Evolutionary conservation across 495 filamentous ascomycete genomes (phyloP).

Genomic region (Neurospora sp.): DNA sequence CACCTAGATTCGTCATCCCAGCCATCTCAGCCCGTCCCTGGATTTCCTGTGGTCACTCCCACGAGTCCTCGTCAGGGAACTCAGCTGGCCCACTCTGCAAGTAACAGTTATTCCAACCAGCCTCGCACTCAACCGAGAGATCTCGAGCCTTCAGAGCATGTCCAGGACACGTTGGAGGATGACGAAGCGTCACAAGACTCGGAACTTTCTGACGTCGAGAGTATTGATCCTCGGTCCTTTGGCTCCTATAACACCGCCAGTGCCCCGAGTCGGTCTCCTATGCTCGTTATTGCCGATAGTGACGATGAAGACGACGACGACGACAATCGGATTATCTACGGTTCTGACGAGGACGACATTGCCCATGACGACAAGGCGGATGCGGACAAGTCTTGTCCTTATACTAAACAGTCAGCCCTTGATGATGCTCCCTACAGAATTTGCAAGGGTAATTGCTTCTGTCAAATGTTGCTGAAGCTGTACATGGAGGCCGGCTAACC

Average conservation of each 20-base stretch:
- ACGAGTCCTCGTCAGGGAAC: neutral
- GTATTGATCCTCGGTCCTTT: neutral
- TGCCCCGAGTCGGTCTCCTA: neutral
- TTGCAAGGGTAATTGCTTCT: slow-evolving; percentile 1
- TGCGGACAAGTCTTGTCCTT: neutral
- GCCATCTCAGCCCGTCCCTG: neutral
- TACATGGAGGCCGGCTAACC: neutral
- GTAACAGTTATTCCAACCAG: neutral
- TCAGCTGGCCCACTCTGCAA: neutral
- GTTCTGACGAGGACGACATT: neutral
- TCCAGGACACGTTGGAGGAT: neutral
- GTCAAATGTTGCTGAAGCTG: neutral
- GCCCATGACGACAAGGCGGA: neutral
- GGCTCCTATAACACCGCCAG: neutral
- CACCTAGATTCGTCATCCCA: neutral
- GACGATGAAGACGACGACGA: neutral
- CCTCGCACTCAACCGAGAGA: neutral
- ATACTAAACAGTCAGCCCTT: neutral
- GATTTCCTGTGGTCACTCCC: neutral
- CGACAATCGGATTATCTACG: neutral
- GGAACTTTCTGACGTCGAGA: neutral
- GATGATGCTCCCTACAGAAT: slow-evolving; percentile 2
- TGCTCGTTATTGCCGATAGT: neutral
- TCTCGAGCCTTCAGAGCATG: neutral
- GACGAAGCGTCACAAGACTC: neutral